Conservation (phyloP, 1,284 basidiomycete species). For the Cryptococcus neoformans region DNA sequence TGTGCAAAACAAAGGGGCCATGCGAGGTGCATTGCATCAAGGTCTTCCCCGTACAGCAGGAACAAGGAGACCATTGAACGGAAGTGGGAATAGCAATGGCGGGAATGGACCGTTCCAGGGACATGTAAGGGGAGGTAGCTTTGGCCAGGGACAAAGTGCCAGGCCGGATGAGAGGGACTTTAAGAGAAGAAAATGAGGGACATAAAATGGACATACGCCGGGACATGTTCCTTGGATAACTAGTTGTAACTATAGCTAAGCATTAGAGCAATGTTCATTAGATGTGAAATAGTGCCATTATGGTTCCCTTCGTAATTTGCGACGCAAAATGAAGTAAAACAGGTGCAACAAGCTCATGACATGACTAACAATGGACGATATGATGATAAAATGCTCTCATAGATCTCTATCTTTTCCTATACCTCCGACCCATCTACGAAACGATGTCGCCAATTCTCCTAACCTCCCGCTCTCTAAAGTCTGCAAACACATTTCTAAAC, state of each 20-base stretch:
- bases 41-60: background rate
- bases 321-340: background rate
- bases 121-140: background rate
- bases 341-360: background rate
- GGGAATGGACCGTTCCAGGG: background rate
- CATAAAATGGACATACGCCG: no score
- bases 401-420: conserved; percentile 4
- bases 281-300: no score
- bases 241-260: no score
- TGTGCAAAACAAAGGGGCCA: background rate
- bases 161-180: background rate
- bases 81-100: background rate
- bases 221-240: no score
- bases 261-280: no score
- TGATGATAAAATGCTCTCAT: background rate
- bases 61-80: background rate
- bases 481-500: conserved; percentile 10
- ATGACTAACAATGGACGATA: background rate
- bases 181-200: background rate
- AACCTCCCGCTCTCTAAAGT: conserved; percentile 1
- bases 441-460: background rate
- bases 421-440: conserved; percentile 5
- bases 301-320: no score
- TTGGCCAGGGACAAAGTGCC: background rate
- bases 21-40: no score